These are phyloP conservation scores for Odonthalia washingtoniensis DNA, from an alignment of 31 red algal species.

Conservation along the genomic window DNA sequence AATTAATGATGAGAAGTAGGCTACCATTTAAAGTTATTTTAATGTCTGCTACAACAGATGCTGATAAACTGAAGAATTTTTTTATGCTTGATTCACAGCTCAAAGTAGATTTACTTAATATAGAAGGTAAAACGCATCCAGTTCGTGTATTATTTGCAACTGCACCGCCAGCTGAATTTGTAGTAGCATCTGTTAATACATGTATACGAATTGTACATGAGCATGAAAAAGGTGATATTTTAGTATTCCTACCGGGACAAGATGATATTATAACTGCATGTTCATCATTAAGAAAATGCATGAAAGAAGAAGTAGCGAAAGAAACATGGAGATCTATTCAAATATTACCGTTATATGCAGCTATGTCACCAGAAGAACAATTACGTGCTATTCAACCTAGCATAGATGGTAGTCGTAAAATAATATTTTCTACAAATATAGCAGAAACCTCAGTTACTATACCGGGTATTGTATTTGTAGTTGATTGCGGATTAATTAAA, in stretches of 20 bases:
- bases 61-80: conserved; percentile 68
- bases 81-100: conserved; percentile 54
- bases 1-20: conserved; percentile 30
- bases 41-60: conserved; percentile 96
- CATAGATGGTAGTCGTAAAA: conserved; percentile 66
- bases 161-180: conserved; percentile 73
- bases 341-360: conserved; percentile 78
- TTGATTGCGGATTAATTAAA: conserved; percentile 91
- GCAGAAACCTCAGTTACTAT: conserved; percentile 97
- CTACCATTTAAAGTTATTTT: conserved; percentile 86
- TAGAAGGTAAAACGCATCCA: conserved; percentile 70
- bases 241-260: conserved; percentile 95
- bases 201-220: conserved; percentile 73
- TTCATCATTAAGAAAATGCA: conserved; percentile 55
- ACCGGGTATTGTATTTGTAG: conserved; percentile 82
- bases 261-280: conserved; percentile 92
- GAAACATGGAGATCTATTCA: conserved; percentile 29
- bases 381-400: conserved; percentile 67
- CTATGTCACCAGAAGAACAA: conserved; percentile 81
- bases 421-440: conserved; percentile 97
- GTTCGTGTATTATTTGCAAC: conserved; percentile 81
- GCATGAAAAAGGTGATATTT: conserved; percentile 79
- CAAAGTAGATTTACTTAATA: conserved; percentile 42
- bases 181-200: conserved; percentile 75
- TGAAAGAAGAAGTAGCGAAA: conserved; percentile 33